Percentiles rank a stretch among this genome's conserved stretches.
phyloP scores from a whole-genome alignment of 1,284 basidiomycete genomes.

The Irpex sp. region DNA sequence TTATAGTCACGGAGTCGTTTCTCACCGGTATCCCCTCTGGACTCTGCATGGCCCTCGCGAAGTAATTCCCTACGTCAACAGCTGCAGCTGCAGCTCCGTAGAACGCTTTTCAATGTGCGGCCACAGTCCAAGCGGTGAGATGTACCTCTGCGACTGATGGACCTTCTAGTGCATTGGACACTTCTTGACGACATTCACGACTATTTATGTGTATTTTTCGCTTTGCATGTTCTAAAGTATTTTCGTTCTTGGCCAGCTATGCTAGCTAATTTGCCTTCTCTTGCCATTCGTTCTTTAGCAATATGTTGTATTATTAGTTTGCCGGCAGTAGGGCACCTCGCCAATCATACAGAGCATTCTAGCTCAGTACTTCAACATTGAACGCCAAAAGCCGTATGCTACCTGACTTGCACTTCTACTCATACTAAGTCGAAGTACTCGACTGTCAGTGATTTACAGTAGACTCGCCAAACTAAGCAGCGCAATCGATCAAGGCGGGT shows the following conservation, averaged over 20 bases:
- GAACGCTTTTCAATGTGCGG: neutral
- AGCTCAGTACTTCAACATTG: neutral
- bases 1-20: neutral
- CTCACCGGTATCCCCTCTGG: neutral
- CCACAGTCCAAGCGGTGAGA: neutral
- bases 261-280: neutral
- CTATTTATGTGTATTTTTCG: neutral
- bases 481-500: too few species aligned
- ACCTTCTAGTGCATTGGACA: neutral
- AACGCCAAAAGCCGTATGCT: neutral
- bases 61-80: neutral
- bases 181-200: neutral
- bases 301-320: neutral
- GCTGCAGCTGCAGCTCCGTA: neutral
- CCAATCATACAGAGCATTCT: neutral
- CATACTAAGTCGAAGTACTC: neutral
- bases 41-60: neutral
- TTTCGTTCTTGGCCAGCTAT: conserved; percentile 3
- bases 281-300: neutral
- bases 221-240: neutral
- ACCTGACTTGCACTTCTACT: neutral
- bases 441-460: neutral
- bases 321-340: neutral
- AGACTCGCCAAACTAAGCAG: too few species aligned
- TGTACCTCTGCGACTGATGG: neutral